These are phyloP conservation scores for Pythium grandisporangium DNA, from an alignment of 352 stramenopile genomes.

Conservation along the genomic window DNA sequence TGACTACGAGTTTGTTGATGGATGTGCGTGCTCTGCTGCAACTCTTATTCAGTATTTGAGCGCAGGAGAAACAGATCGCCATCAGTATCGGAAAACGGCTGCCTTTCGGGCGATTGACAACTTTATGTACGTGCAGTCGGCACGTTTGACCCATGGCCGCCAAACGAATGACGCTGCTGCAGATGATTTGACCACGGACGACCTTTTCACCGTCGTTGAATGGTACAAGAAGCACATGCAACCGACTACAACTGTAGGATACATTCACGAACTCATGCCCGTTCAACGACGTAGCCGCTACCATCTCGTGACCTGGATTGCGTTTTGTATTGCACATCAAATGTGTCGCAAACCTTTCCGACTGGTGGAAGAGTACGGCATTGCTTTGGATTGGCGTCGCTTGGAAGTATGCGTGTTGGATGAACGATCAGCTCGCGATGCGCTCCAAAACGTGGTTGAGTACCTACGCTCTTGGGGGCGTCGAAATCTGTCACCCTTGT, in stretches of 20 bases:
- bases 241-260: neutral
- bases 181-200: neutral
- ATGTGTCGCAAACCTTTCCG: neutral
- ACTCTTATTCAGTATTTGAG: neutral
- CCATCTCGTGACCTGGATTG: neutral
- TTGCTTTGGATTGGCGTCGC: neutral
- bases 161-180: neutral
- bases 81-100: neutral
- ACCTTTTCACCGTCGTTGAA: neutral
- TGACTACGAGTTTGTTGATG: slow-evolving; percentile 1
- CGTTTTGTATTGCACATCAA: neutral
- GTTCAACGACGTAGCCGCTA: neutral
- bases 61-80: neutral
- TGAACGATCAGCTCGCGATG: neutral
- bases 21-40: neutral
- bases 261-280: neutral
- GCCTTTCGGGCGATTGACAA: neutral
- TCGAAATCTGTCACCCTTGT: neutral
- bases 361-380: neutral
- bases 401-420: neutral
- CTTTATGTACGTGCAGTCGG: neutral
- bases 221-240: neutral
- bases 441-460: neutral
- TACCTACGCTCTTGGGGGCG: neutral
- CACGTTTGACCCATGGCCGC: neutral